phyloP scores from a whole-genome alignment of 768 basidiomycete genomes.

The Fistulinella prunicolor region DNA sequence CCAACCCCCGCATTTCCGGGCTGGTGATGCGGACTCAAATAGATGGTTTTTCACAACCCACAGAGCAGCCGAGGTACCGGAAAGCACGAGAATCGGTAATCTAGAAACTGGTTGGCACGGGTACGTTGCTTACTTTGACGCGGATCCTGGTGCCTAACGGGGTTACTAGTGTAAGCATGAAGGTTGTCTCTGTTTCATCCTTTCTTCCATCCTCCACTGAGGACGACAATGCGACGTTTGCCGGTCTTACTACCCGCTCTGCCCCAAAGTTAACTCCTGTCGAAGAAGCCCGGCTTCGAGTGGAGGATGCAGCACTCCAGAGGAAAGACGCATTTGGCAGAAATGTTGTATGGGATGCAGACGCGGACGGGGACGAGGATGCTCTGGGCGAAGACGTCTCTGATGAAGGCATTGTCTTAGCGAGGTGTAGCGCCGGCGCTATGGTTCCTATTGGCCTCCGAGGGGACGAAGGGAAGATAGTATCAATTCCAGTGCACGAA shows the following conservation, averaged over 20 bases:
- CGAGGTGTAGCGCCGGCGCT: constrained; percentile 17
- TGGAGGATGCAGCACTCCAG: constrained; percentile 58
- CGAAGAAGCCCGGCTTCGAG: constrained; percentile 53
- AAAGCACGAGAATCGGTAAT: constrained; percentile 65
- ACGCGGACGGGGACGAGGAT: constrained; percentile 55
- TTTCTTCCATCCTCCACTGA: constrained; percentile 65
- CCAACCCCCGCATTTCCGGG: constrained; percentile 76
- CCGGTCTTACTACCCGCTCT: constrained; percentile 40
- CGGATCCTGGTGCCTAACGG: neutral
- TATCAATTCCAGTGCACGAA: constrained; percentile 37
- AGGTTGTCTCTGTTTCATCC: constrained; percentile 68
- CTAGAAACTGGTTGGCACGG: constrained; percentile 72
- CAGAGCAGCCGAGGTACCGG: constrained; percentile 65
- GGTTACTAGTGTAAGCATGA: constrained; percentile 58
- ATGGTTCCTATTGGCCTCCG: constrained; percentile 55
- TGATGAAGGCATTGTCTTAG: constrained; percentile 27
- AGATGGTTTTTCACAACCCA: constrained; percentile 84
- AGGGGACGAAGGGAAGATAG: constrained; percentile 52
- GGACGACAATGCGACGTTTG: constrained; percentile 54
- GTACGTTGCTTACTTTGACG: constrained; percentile 36
- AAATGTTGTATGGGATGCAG: constrained; percentile 63
- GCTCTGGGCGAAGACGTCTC: constrained; percentile 53
- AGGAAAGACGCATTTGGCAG: constrained; percentile 58
- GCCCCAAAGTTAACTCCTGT: constrained; percentile 49
- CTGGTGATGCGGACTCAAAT: constrained; percentile 69